Conservation (phyloP, 2,329 filamentous ascomycete species). For the Cladosporium halotolerans region DNA sequence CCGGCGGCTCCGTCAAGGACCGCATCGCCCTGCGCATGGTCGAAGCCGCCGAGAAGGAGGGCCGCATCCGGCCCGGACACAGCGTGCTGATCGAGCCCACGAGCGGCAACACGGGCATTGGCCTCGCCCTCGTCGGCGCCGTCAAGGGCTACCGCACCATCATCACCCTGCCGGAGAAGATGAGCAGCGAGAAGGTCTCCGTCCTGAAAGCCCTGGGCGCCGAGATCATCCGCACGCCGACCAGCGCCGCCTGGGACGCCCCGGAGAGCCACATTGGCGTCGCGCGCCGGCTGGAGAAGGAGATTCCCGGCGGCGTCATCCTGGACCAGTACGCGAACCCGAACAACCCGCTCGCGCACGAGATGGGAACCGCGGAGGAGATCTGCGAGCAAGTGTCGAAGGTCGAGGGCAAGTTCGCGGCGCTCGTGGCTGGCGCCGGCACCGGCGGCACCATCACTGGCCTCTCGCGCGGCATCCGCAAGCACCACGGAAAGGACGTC, state of each 20-base stretch:
- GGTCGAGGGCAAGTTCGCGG: slow-evolving; percentile 63
- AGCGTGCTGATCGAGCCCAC: slow-evolving; percentile 91
- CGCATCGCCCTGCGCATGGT: slow-evolving; percentile 95
- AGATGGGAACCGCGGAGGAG: slow-evolving; percentile 90
- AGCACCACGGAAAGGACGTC: slow-evolving; percentile 70
- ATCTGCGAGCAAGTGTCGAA: slow-evolving; percentile 80
- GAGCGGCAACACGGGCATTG: slow-evolving; percentile 96
- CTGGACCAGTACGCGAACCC: slow-evolving; percentile 90
- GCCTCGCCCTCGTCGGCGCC: slow-evolving; percentile 84
- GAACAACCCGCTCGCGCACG: slow-evolving; percentile 90
- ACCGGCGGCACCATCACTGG: slow-evolving; percentile 95
- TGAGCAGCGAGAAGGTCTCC: slow-evolving; percentile 96
- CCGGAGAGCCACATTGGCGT: slow-evolving; percentile 98
- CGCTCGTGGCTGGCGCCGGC: slow-evolving; percentile 83
- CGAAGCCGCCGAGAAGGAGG: slow-evolving; percentile 83
- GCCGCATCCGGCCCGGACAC: slow-evolving; percentile 93
- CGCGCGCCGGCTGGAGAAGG: slow-evolving; percentile 80
- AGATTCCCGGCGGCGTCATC: slow-evolving; percentile 95
- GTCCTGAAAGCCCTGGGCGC: slow-evolving; percentile 89
- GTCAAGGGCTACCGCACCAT: slow-evolving; percentile 98
- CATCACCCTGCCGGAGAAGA: slow-evolving; percentile 98
- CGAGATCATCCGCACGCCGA: slow-evolving; percentile 95
- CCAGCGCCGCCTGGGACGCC: slow-evolving; percentile 86
- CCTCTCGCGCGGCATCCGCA: slow-evolving; percentile 74
- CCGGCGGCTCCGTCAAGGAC: slow-evolving; percentile 88